Evolutionary conservation across 1,284 basidiomycete species (phyloP).

Genomic region (Malassezia arunalokei): DNA sequence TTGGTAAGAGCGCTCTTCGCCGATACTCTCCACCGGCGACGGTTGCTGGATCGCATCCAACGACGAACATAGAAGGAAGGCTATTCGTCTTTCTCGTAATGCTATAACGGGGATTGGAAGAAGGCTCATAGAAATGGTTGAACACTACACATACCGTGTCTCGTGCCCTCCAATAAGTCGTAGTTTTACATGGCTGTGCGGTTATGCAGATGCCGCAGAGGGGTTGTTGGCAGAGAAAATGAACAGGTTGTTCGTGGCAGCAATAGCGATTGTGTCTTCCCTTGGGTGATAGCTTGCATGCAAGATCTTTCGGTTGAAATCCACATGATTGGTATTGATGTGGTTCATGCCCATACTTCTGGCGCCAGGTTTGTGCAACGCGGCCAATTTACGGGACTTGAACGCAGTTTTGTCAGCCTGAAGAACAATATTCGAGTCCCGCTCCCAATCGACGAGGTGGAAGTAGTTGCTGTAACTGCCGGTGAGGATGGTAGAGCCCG

Average conservation of each 20-base stretch:
- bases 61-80: neutral
- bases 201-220: neutral
- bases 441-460: constrained; percentile 94
- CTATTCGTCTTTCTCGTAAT: neutral
- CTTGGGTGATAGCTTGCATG: constrained; percentile 79
- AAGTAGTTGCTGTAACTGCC: constrained; percentile 99
- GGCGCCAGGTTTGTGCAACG: constrained; percentile 56
- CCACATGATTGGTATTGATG: constrained; percentile 42
- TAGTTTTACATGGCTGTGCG: too few relatives aligned
- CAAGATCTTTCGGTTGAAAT: constrained; percentile 95
- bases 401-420: constrained; percentile 99
- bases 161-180: too few relatives aligned
- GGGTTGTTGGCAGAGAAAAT: constrained; percentile 51
- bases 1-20: constrained; percentile 80
- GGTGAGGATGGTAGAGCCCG: constrained; percentile 51
- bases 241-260: constrained; percentile 49
- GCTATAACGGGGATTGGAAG: neutral
- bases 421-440: constrained; percentile 75
- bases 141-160: too few relatives aligned
- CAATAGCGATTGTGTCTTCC: constrained; percentile 74
- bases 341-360: constrained; percentile 55
- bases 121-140: too few relatives aligned
- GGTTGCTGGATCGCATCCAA: constrained; percentile 31
- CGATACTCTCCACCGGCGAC: constrained; percentile 30
- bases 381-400: constrained; percentile 83